phyloP scores from a whole-genome alignment of 306 rosid genomes.

The Bauhinia variegata region DNA sequence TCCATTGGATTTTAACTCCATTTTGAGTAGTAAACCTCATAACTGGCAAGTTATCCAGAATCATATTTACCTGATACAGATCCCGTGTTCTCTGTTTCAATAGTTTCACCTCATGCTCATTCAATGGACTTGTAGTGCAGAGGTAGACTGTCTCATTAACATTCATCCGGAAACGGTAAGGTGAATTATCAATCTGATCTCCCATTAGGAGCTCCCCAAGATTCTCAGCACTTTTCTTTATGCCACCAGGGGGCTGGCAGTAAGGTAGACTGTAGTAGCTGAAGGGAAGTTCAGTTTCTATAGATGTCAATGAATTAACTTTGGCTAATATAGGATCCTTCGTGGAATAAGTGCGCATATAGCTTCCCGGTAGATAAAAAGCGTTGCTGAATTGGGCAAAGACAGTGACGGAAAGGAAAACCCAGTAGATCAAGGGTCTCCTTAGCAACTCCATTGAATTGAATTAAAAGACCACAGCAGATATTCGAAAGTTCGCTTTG shows the following conservation, averaged over 20 bases:
- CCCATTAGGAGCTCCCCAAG: constrained; percentile 71
- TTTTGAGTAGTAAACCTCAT: constrained; percentile 61
- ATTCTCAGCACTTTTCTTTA: constrained; percentile 72
- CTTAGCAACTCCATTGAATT: constrained; percentile 41
- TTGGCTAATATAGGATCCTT: constrained; percentile 44
- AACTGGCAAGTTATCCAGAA: constrained; percentile 65
- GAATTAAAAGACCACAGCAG: constrained; percentile 4
- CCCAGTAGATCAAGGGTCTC: constrained; percentile 30
- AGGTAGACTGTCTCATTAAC: constrained; percentile 57
- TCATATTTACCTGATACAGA: constrained; percentile 70
- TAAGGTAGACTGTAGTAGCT: constrained; percentile 66
- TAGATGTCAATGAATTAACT: constrained; percentile 69
- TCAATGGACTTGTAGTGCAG: constrained; percentile 51
- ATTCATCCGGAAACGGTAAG: constrained; percentile 59
- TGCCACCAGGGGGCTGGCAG: constrained; percentile 47
- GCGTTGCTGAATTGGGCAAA: constrained; percentile 35
- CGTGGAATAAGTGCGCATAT: constrained; percentile 56
- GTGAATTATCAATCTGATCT: constrained; percentile 61
- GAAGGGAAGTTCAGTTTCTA: constrained; percentile 69
- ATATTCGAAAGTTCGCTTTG: background rate
- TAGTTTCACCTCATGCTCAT: constrained; percentile 56
- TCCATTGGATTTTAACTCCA: constrained; percentile 62
- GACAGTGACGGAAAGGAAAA: constrained; percentile 33
- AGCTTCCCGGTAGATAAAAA: constrained; percentile 71
- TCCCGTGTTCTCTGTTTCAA: constrained; percentile 65